Percentiles rank a stretch among this genome's conserved stretches.
These are phyloP conservation scores for Boletus edulis DNA, from an alignment of 768 basidiomycete genomes.

Conservation along the genomic window DNA sequence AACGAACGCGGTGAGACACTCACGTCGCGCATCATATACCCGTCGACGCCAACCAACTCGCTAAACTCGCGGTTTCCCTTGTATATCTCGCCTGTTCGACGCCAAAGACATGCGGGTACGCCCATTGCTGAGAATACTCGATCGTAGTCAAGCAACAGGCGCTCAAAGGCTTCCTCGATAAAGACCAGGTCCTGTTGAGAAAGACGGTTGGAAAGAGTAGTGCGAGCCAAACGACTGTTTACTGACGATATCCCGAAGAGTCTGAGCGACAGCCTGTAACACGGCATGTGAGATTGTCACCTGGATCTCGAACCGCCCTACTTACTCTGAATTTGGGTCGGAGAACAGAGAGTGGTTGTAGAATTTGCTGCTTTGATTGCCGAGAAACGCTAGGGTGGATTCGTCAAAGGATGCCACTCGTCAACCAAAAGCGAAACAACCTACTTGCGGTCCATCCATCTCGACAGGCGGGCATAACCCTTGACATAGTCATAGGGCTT, in stretches of 20 bases:
- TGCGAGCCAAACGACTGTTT: no score
- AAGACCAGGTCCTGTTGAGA: conserved; percentile 80
- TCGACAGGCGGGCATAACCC: conserved; percentile 85
- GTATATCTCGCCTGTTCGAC: conserved; percentile 97
- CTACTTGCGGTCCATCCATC: conserved; percentile 95
- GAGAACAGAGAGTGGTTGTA: conserved; percentile 83
- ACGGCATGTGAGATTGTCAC: background rate
- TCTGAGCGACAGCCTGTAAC: conserved; percentile 70
- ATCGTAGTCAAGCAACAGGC: conserved; percentile 92
- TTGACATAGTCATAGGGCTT: conserved; percentile 98
- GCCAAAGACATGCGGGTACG: conserved; percentile 95
- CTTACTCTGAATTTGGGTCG: conserved; percentile 82
- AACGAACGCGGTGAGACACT: conserved; percentile 20
- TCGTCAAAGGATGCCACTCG: background rate
- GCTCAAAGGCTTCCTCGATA: conserved; percentile 97
- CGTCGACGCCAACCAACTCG: conserved; percentile 84
- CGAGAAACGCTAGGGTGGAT: conserved; percentile 65
- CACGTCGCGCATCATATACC: conserved; percentile 85
- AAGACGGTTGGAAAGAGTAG: background rate
- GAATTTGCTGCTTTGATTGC: conserved; percentile 87
- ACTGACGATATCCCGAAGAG: conserved; percentile 76
- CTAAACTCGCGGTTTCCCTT: conserved; percentile 97
- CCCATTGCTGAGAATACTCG: conserved; percentile 94
- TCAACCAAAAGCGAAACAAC: conserved; percentile 14
- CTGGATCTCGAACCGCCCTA: background rate